Conservation (phyloP, 2,329 filamentous ascomycete genomes). For the Trichoderma sp. region DNA sequence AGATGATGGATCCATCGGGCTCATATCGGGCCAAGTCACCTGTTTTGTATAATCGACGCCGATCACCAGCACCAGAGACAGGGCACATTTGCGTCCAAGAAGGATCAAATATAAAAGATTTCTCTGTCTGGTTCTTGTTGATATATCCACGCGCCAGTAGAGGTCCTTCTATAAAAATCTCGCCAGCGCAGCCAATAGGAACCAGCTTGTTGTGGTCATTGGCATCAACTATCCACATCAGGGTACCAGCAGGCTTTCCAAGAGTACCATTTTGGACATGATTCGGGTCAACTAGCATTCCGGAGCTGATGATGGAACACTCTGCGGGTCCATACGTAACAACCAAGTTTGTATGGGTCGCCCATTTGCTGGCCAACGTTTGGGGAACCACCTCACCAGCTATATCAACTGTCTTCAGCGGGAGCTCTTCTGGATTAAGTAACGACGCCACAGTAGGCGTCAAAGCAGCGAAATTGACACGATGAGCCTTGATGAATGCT, state of each 20-base stretch:
- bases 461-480: neutral
- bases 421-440: slow-evolving; percentile 8
- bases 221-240: slow-evolving; percentile 13
- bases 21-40: slow-evolving; percentile 47
- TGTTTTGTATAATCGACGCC: slow-evolving; percentile 42
- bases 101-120: neutral
- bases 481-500: slow-evolving; percentile 17
- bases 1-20: slow-evolving; percentile 41
- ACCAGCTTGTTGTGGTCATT: neutral
- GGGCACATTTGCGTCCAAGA: neutral
- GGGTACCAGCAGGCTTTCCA: neutral
- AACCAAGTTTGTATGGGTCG: neutral
- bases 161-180: slow-evolving; percentile 17
- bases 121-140: neutral
- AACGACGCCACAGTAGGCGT: neutral
- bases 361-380: neutral
- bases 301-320: neutral
- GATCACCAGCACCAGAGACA: neutral
- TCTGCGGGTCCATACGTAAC: neutral
- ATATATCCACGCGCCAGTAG: slow-evolving; percentile 11
- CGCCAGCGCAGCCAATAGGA: slow-evolving; percentile 17
- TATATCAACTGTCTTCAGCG: slow-evolving; percentile 21
- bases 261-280: neutral
- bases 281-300: neutral
- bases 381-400: slow-evolving; percentile 24